Evolutionary conservation across 176 grass and related monocot species (phyloP).

Genomic region (Typha latifolia): DNA sequence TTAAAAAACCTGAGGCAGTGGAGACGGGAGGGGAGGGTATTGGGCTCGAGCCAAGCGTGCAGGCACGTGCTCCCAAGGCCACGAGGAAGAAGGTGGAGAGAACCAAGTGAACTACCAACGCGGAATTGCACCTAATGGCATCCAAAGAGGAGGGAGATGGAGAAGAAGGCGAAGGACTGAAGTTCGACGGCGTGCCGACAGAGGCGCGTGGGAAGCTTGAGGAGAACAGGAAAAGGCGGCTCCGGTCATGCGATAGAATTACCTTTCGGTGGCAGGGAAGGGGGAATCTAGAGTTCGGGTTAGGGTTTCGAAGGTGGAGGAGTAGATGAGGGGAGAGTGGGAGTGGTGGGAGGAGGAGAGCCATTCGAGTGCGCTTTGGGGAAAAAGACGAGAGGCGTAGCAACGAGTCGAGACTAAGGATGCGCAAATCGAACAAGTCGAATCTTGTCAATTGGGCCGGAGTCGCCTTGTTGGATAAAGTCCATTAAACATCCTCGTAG

Average conservation of each 20-base stretch:
- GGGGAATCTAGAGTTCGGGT: not conserved
- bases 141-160: slow-evolving; percentile 13
- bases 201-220: slow-evolving; percentile 1
- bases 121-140: slow-evolving; percentile 7
- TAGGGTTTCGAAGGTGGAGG: not conserved
- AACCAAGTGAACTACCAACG: slow-evolving; percentile 41
- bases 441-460: too few relatives aligned
- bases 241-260: not conserved
- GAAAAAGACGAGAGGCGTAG: too few relatives aligned
- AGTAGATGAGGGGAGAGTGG: slow-evolving; percentile 3
- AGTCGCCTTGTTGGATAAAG: too few relatives aligned
- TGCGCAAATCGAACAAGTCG: too few relatives aligned
- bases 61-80: slow-evolving; percentile 21
- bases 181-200: not conserved
- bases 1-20: slow-evolving; percentile 2
- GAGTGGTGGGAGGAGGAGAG: slow-evolving; percentile 4
- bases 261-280: slow-evolving; percentile 9
- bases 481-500: too few relatives aligned
- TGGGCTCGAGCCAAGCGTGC: slow-evolving; percentile 8
- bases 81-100: slow-evolving; percentile 35
- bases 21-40: slow-evolving; percentile 4
- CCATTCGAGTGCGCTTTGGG: not conserved
- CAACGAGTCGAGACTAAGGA: too few relatives aligned
- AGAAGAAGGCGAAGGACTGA: not conserved
- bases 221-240: not conserved